Percentiles rank a stretch among this genome's conserved stretches.
phyloP scores from a whole-genome alignment of 2,329 filamentous ascomycete genomes.

The Aspergillus phoenicis region DNA sequence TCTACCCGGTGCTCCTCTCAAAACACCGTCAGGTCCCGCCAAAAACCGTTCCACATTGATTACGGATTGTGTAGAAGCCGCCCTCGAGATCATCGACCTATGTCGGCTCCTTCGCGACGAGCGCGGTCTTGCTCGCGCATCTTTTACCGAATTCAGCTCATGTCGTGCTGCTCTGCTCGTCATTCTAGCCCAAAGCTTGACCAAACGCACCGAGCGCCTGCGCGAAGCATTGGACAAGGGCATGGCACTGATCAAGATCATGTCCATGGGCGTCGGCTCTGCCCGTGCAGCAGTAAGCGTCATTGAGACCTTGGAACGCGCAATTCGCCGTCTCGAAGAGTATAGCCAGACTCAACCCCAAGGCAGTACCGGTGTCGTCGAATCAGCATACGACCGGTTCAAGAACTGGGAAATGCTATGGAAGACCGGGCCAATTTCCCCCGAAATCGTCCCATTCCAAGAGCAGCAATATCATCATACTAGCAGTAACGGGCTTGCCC shows the following conservation, averaged over 20 bases:
- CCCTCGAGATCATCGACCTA: slow-evolving; percentile 54
- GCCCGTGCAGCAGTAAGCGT: slow-evolving; percentile 57
- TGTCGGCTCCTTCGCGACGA: slow-evolving; percentile 54
- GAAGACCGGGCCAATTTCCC: slow-evolving; percentile 44
- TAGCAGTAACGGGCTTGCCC: slow-evolving; percentile 11
- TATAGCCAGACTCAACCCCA: slow-evolving; percentile 41
- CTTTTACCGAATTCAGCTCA: slow-evolving; percentile 60
- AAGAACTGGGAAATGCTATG: slow-evolving; percentile 57
- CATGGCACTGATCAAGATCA: slow-evolving; percentile 55
- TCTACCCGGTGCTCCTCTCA: slow-evolving; percentile 25
- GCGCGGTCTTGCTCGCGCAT: slow-evolving; percentile 57
- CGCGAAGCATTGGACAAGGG: slow-evolving; percentile 53
- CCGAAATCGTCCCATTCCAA: slow-evolving; percentile 32
- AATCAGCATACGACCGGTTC: slow-evolving; percentile 55
- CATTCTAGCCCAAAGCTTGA: slow-evolving; percentile 44
- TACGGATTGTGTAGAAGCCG: slow-evolving; percentile 56
- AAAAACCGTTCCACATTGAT: slow-evolving; percentile 48
- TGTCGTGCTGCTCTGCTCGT: slow-evolving; percentile 58
- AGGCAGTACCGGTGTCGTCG: slow-evolving; percentile 37
- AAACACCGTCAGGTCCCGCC: slow-evolving; percentile 34
- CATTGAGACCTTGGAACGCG: slow-evolving; percentile 56
- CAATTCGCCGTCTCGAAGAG: slow-evolving; percentile 50
- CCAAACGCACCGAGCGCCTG: slow-evolving; percentile 45
- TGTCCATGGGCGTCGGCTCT: slow-evolving; percentile 57
- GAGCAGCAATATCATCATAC: slow-evolving; percentile 21